These are phyloP conservation scores for Steccherinum ochraceum DNA, from an alignment of 768 basidiomycete species.

Conservation along the genomic window DNA sequence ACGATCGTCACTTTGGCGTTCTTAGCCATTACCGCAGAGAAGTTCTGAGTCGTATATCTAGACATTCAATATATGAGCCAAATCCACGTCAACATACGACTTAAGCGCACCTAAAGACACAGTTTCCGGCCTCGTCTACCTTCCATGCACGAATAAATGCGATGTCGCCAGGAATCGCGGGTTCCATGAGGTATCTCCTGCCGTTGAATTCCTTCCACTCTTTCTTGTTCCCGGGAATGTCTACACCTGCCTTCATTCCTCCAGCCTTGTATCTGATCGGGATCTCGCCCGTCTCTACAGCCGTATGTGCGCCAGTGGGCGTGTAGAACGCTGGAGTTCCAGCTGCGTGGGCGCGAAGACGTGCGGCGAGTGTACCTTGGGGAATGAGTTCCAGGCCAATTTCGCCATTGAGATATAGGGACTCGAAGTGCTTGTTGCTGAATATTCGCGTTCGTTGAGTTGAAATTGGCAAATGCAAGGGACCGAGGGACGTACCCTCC, in stretches of 20 bases:
- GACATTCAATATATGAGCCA: background rate
- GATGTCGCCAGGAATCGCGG: constrained; percentile 72
- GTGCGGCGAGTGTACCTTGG: constrained; percentile 86
- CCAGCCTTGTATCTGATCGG: constrained; percentile 75
- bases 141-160: constrained; percentile 91
- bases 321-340: constrained; percentile 94
- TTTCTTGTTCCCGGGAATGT: constrained; percentile 67
- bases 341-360: constrained; percentile 82
- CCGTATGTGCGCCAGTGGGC: constrained; percentile 83
- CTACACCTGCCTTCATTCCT: constrained; percentile 64
- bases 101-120: constrained; percentile 68
- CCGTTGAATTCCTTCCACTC: constrained; percentile 75
- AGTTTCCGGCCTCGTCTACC: constrained; percentile 87
- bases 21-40: constrained; percentile 80
- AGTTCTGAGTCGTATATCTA: constrained; percentile 86
- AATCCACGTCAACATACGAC: background rate
- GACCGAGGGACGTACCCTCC: constrained; percentile 58
- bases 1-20: constrained; percentile 88
- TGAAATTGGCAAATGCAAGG: background rate
- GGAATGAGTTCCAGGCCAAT: constrained; percentile 87
- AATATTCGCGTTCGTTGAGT: background rate
- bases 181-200: constrained; percentile 76
- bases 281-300: constrained; percentile 73
- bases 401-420: constrained; percentile 70
- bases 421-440: constrained; percentile 85